A percentile compares a stretch with the other conserved stretches of the same genome.
Conservation (phyloP, 441 rosid genomes). For the Erodium chrysanthum region DNA sequence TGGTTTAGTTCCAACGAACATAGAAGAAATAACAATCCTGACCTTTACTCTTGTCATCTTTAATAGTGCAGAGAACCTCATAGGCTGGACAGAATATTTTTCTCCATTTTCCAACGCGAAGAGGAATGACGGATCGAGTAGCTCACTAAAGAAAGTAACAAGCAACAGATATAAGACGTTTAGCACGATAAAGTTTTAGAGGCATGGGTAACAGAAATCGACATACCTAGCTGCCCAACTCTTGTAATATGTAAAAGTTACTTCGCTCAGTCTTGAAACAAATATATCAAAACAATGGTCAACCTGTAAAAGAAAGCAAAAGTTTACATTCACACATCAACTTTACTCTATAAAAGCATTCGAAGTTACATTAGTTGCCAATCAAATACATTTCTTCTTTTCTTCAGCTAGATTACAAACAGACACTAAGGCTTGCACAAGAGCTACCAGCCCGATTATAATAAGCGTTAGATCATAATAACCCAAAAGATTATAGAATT, state of each 20-base stretch:
- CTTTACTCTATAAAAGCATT: constrained; percentile 7
- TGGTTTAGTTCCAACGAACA: background rate
- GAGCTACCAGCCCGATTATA: background rate
- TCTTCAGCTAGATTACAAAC: background rate
- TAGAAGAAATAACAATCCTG: constrained; percentile 11
- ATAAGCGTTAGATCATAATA: background rate
- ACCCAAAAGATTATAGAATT: background rate
- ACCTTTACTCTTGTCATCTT: constrained; percentile 98
- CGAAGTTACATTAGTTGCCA: background rate
- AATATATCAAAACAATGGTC: constrained; percentile 97
- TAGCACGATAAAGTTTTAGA: constrained; percentile 18
- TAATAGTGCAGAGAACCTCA: constrained; percentile 76
- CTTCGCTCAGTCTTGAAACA: constrained; percentile 75
- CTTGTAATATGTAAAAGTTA: constrained; percentile 86
- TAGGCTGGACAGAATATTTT: constrained; percentile 77
- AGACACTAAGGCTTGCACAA: background rate
- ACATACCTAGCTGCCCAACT: constrained; percentile 98
- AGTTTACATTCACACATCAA: constrained; percentile 15
- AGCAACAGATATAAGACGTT: constrained; percentile 22
- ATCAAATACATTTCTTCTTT: background rate
- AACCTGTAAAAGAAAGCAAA: constrained; percentile 47
- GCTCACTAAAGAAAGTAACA: constrained; percentile 49
- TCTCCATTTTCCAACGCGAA: constrained; percentile 93
- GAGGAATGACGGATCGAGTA: constrained; percentile 96
- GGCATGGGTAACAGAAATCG: constrained; percentile 8